Base-by-base conservation (phyloP, 73 alveolate species). In the Diophrys sp. region DNA sequence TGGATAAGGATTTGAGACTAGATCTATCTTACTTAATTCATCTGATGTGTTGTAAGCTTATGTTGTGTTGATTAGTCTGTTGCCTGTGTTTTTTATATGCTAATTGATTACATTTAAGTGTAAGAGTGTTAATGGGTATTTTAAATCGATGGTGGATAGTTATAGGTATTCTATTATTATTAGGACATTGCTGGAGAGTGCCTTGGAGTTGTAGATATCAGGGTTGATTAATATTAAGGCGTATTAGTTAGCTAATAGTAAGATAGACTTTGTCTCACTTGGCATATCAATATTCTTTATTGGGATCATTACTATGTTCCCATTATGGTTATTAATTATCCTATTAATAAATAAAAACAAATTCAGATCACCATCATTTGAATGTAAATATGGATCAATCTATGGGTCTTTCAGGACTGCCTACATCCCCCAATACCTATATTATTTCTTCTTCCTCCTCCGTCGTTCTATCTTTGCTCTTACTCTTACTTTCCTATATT, bases 1-100 rank as follows among this genome's bases (percentile, higher is more conserved):
- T 5, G 53, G 29, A 53, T 27, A 44, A 67, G 81, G 81, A 44
- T 73, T 11, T 27, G 70, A 27, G 0, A 73, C 71, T n/a, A 73
- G 25, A 24, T 31, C 72, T n/a, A 44, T 73, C 72, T 73, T 73
- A 5, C 8, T 18, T 1, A 33, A 53, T 25, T 14, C 81, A 1
- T 23, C 81, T 8, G 81, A 54, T 14, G 25, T 73, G 0, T 2
- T 33, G 62, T 44, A 44, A 44, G 62, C 62, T 11, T 44, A 18
- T 5, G 18, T 44, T 44, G 62, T 44, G 18, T 11, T 44, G 5
- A 11, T 44, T 11, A 11, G n/a, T 44, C 62, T 44, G n/a, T 44
- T 11, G 5, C 62, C 62, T 44, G 18, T 44, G 5, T 44, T 44
- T 44, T 44, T 11, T 44, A 44, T 44, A 18, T 44, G 18, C 62